Percentiles rank a stretch among this genome's conserved stretches.
Evolutionary conservation across 768 basidiomycete species (phyloP).

Genomic region (Tylopilus balloui): DNA sequence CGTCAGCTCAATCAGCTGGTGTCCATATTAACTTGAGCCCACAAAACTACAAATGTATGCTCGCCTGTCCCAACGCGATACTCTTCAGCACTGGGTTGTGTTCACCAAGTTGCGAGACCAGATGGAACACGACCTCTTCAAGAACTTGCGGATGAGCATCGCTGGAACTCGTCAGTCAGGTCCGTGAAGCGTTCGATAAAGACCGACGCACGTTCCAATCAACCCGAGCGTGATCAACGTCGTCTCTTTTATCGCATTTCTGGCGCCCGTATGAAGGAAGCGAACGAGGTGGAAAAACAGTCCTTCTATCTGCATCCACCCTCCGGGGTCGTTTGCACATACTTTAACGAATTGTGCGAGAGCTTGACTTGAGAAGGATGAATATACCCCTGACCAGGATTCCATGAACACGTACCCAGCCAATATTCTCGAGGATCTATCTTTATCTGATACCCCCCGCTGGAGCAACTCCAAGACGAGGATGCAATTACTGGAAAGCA

Average conservation of each 20-base stretch:
- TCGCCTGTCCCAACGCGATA: slow-evolving; percentile 62
- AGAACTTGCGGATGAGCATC: slow-evolving; percentile 48
- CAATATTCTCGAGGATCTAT: slow-evolving; percentile 57
- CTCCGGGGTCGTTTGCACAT: slow-evolving; percentile 35
- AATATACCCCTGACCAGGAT: neutral
- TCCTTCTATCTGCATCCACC: slow-evolving; percentile 34
- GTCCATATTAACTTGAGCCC: slow-evolving; percentile 2
- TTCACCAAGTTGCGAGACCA: slow-evolving; percentile 65
- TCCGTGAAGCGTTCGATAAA: neutral
- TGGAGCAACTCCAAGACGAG: slow-evolving; percentile 38
- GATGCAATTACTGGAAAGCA: slow-evolving; percentile 31
- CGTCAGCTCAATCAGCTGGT: slow-evolving; percentile 55
- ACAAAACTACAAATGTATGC: slow-evolving; percentile 5
- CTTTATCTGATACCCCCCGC: slow-evolving; percentile 47
- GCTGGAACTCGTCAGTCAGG: slow-evolving; percentile 32
- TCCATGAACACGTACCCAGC: slow-evolving; percentile 53
- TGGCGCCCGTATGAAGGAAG: slow-evolving; percentile 41
- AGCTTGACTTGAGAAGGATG: slow-evolving; percentile 34
- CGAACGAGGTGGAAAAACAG: slow-evolving; percentile 46
- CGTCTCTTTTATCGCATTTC: slow-evolving; percentile 56
- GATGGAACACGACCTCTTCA: slow-evolving; percentile 52
- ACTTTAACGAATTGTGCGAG: slow-evolving; percentile 45
- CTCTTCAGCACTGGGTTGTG: slow-evolving; percentile 67
- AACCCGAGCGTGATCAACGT: slow-evolving; percentile 55
- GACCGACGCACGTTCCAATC: slow-evolving; percentile 40